These are phyloP conservation scores for Wallacemonas sp. DNA, from an alignment of 208 protist species.

Conservation along the genomic window DNA sequence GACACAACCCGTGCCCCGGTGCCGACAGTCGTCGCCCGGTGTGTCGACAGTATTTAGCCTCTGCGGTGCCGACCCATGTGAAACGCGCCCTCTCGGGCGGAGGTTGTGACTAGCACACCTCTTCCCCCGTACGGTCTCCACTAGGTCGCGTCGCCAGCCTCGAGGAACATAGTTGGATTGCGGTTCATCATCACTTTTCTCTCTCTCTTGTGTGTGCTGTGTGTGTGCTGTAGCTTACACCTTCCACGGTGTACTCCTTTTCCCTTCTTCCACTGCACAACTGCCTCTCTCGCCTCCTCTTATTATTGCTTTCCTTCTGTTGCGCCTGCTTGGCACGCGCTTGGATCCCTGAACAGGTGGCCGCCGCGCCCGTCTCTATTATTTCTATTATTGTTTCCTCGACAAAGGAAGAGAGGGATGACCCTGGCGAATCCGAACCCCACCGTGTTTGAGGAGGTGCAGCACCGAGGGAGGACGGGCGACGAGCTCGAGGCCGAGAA, in stretches of 20 bases:
- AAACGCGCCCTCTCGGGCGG: no score
- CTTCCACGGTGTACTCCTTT: constrained; percentile 10
- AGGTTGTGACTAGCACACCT: no score
- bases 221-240: constrained; percentile 5
- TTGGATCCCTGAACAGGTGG: no score
- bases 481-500: constrained; percentile 46
- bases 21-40: no score
- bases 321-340: not conserved
- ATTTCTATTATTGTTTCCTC: not conserved
- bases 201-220: not conserved
- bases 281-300: not conserved
- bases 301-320: not conserved
- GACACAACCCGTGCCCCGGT: no score
- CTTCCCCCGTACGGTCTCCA: no score
- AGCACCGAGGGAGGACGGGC: constrained; percentile 14
- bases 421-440: constrained; percentile 75
- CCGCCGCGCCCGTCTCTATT: no score
- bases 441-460: constrained; percentile 31
- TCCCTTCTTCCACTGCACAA: constrained; percentile 5
- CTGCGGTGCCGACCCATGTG: no score
- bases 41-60: no score
- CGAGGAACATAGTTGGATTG: no score
- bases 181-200: no score
- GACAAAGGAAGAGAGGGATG: constrained; percentile 4
- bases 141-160: no score